Conservation (phyloP, 805 yeast genomes). For the Ogataea dorogensis region DNA sequence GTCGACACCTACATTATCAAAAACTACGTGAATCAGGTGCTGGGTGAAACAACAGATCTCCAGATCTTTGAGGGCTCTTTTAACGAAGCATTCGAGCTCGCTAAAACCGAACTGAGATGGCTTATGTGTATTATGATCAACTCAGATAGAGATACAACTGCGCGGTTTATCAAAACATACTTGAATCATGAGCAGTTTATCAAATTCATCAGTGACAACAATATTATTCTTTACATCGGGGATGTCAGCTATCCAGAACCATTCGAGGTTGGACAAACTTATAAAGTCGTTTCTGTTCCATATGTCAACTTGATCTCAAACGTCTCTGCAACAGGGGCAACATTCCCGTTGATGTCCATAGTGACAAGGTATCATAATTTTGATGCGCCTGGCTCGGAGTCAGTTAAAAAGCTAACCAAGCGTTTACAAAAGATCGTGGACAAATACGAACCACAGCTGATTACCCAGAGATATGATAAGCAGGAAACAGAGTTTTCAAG, state of each 20-base stretch:
- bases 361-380: slow-evolving; percentile 43
- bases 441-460: slow-evolving; percentile 61
- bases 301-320: slow-evolving; percentile 51
- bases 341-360: slow-evolving; percentile 49
- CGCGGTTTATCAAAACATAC: slow-evolving; percentile 42
- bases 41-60: slow-evolving; percentile 30
- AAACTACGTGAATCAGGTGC: slow-evolving; percentile 16
- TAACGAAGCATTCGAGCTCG: slow-evolving; percentile 41
- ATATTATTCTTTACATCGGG: slow-evolving; percentile 62
- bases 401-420: slow-evolving; percentile 32
- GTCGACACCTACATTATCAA: slow-evolving; percentile 18
- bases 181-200: slow-evolving; percentile 46
- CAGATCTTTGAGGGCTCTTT: slow-evolving; percentile 36
- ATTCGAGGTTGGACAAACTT: slow-evolving; percentile 58
- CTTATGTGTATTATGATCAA: slow-evolving; percentile 54
- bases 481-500: slow-evolving; percentile 59
- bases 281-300: slow-evolving; percentile 55
- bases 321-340: slow-evolving; percentile 51
- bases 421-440: slow-evolving; percentile 43
- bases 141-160: slow-evolving; percentile 41
- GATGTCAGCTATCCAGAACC: slow-evolving; percentile 64
- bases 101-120: slow-evolving; percentile 46
- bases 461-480: slow-evolving; percentile 57
- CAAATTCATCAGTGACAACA: slow-evolving; percentile 37
- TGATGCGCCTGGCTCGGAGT: slow-evolving; percentile 17